Evolutionary conservation across 1,284 basidiomycete genomes (phyloP).

Genomic region (Microbotryum scabiosae): DNA sequence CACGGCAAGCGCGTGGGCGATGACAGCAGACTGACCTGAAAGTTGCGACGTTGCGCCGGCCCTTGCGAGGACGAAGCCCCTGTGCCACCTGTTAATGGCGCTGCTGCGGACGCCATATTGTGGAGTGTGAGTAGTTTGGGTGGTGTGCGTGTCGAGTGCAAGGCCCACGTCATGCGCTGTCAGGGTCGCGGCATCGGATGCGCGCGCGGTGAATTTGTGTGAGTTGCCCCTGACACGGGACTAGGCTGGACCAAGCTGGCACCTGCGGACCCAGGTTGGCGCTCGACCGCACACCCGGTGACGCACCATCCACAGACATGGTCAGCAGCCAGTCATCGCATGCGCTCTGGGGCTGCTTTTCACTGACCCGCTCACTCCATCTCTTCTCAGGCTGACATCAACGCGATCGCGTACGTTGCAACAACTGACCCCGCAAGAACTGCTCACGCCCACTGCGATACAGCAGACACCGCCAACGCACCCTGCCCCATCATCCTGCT

Average conservation of each 20-base stretch:
- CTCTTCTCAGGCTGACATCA: constrained; percentile 59
- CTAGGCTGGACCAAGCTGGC: too few species aligned
- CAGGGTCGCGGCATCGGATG: too few species aligned
- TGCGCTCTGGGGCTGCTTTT: too few species aligned
- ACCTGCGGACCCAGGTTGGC: too few species aligned
- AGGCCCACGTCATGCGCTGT: too few species aligned
- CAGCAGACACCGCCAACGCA: neutral
- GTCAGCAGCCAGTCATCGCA: too few species aligned
- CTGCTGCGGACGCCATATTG: constrained; percentile 30
- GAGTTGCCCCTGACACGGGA: too few species aligned
- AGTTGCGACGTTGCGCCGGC: constrained; percentile 36
- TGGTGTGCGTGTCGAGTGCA: too few species aligned
- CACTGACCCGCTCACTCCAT: constrained; percentile 12
- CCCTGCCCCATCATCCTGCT: neutral
- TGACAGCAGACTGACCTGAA: constrained; percentile 4
- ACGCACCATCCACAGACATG: too few species aligned
- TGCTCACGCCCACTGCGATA: neutral
- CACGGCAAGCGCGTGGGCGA: too few species aligned
- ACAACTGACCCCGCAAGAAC: constrained; percentile 47
- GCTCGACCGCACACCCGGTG: too few species aligned
- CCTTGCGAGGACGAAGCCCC: constrained; percentile 47
- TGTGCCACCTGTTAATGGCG: neutral
- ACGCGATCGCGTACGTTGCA: constrained; percentile 42
- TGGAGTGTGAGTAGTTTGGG: neutral
- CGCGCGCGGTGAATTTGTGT: too few species aligned